phyloP scores from a whole-genome alignment of 1,139 yeast species.

The Taphrina betulina region DNA sequence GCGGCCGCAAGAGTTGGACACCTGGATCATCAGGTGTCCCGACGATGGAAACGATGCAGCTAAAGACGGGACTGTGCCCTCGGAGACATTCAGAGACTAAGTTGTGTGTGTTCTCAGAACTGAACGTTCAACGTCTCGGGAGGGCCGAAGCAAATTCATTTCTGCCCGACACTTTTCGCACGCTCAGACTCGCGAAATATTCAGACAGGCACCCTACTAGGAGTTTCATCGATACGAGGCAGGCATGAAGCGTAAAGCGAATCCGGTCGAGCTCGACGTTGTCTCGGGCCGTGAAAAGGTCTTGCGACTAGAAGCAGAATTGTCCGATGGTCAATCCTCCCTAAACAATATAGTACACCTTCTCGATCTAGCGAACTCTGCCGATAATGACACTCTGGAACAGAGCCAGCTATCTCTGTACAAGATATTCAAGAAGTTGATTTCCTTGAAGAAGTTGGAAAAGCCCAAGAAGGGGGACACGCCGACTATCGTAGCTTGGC shows the following conservation, averaged over 20 bases:
- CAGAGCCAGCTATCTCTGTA: conserved; percentile 26
- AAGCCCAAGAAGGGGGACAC: conserved; percentile 24
- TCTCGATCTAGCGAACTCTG: conserved; percentile 21
- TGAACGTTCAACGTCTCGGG: no score
- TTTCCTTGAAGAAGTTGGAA: conserved; percentile 18
- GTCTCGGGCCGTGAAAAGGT: conserved; percentile 12
- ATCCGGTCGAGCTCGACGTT: no score
- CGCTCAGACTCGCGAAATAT: no score
- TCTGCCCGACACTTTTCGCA: no score
- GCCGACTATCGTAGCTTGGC: conserved; percentile 52
- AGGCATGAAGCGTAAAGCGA: conserved; percentile 24
- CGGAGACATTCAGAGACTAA: background rate
- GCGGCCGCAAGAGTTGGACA: conserved; percentile 20
- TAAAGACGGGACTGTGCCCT: no score
- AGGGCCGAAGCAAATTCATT: no score
- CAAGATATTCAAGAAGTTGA: conserved; percentile 24
- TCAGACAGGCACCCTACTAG: no score
- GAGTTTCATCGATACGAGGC: no score
- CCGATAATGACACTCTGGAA: conserved; percentile 3
- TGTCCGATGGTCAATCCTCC: conserved; percentile 24
- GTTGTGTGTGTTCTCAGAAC: no score
- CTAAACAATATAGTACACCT: conserved; percentile 29
- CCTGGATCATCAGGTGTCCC: conserved; percentile 24
- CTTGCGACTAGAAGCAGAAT: conserved; percentile 6
- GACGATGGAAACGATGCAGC: background rate